Evolutionary conservation across 2,329 filamentous ascomycete species (phyloP).

Genomic region (Shiraia sp.): DNA sequence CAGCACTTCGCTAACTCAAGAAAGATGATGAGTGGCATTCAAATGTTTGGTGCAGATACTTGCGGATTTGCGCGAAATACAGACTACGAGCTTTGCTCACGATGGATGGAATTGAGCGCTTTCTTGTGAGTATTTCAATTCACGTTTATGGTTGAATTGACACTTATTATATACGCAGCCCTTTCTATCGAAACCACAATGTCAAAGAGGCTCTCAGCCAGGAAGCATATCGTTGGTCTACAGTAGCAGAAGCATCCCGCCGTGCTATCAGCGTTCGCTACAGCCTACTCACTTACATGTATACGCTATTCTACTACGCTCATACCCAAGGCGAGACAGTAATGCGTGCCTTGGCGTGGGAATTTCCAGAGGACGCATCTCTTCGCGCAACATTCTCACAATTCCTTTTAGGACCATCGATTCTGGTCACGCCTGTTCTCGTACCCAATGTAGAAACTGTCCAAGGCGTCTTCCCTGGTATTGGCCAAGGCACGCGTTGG

Average conservation of each 20-base stretch:
- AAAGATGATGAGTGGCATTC: slow-evolving; percentile 66
- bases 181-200: slow-evolving; percentile 77
- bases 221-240: slow-evolving; percentile 70
- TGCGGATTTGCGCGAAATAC: slow-evolving; percentile 70
- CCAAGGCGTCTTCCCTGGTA: slow-evolving; percentile 68
- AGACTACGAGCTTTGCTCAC: slow-evolving; percentile 68
- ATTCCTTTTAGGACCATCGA: slow-evolving; percentile 67
- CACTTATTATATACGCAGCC: slow-evolving; percentile 30
- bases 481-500: slow-evolving; percentile 63
- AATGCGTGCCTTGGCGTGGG: slow-evolving; percentile 72
- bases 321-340: slow-evolving; percentile 68
- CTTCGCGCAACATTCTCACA: slow-evolving; percentile 66
- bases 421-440: slow-evolving; percentile 69
- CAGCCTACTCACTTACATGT: slow-evolving; percentile 70
- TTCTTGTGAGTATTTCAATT: slow-evolving; percentile 57
- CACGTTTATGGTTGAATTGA: not conserved
- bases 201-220: slow-evolving; percentile 61
- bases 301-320: slow-evolving; percentile 69
- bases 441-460: slow-evolving; percentile 63
- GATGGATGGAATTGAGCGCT: slow-evolving; percentile 72
- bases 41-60: slow-evolving; percentile 65
- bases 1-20: not conserved
- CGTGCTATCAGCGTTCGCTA: slow-evolving; percentile 70
- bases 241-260: slow-evolving; percentile 64
- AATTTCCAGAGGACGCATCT: slow-evolving; percentile 69